A percentile compares a stretch with the other conserved stretches of the same genome.
Conservation (phyloP, 768 basidiomycete species). For the Neoboletus brunneissimus region DNA sequence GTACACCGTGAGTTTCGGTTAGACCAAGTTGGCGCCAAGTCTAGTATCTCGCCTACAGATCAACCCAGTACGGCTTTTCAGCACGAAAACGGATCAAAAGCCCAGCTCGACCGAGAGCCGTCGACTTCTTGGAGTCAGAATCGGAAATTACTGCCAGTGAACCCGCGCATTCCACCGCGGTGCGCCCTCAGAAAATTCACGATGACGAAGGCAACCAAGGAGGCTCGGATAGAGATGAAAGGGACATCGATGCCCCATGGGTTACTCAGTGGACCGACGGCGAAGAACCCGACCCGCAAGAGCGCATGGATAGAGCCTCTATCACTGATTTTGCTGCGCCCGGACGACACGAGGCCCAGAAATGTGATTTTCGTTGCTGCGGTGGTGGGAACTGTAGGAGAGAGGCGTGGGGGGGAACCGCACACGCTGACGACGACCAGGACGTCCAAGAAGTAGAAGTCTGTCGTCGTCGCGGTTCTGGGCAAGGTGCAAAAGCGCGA, state of each 20-base stretch:
- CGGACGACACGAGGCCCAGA: conserved; percentile 45
- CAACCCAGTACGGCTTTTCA: not conserved
- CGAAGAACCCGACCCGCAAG: conserved; percentile 27
- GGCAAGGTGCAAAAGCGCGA: not conserved
- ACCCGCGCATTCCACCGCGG: conserved; percentile 24
- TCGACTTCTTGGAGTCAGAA: conserved; percentile 9
- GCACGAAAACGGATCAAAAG: not conserved
- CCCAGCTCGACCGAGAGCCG: conserved; percentile 14
- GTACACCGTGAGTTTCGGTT: not conserved
- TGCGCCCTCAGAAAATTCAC: not conserved
- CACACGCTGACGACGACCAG: conserved; percentile 14
- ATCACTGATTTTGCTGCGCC: conserved; percentile 47
- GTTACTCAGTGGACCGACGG: no score
- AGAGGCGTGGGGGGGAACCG: conserved; percentile 39
- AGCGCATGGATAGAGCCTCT: conserved; percentile 4
- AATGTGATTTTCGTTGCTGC: conserved; percentile 50
- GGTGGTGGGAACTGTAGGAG: conserved; percentile 58
- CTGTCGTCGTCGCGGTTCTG: conserved; percentile 11
- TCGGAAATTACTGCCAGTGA: conserved; percentile 1
- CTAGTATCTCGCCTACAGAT: not conserved
- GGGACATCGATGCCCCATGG: no score
- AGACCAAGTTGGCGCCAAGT: not conserved
- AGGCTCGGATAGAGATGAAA: not conserved
- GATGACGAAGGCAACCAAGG: conserved; percentile 33
- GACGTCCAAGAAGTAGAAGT: conserved; percentile 8